A percentile compares a stretch with the other conserved stretches of the same genome.
Conservation (phyloP, 164 flowering plant species). For the Liquidambar formosana region DNA sequence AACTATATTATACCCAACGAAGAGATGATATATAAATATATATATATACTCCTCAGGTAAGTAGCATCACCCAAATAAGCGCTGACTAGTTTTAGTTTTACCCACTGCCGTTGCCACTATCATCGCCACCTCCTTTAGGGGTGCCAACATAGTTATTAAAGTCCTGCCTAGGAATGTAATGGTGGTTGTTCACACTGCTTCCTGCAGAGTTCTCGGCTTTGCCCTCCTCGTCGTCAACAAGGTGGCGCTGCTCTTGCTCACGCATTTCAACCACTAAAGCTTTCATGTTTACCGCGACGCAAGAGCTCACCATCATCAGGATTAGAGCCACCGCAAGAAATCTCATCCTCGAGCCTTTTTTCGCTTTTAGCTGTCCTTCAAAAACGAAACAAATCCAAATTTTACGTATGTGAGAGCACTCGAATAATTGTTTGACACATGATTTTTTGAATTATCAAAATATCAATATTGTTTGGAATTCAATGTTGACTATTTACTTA, state of each 20-base stretch:
- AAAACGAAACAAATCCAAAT: background rate
- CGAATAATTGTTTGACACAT: too few relatives aligned
- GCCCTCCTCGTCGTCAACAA: conserved; percentile 1
- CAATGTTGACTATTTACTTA: background rate
- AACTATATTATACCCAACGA: too few relatives aligned
- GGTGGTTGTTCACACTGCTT: conserved; percentile 25
- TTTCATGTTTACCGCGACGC: conserved; percentile 9
- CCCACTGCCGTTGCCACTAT: too few relatives aligned
- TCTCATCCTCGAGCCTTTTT: conserved; percentile 11
- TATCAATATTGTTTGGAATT: background rate
- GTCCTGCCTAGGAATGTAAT: conserved; percentile 22
- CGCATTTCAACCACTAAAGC: background rate
- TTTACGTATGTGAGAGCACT: background rate
- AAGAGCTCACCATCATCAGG: conserved; percentile 18
- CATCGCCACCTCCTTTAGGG: background rate
- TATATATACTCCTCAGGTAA: too few relatives aligned
- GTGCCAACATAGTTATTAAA: conserved; percentile 9
- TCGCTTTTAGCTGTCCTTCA: background rate
- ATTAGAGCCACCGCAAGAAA: conserved; percentile 13
- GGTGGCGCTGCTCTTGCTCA: background rate
- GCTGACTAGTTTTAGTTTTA: too few relatives aligned
- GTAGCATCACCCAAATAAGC: too few relatives aligned
- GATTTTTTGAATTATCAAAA: too few relatives aligned
- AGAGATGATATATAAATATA: too few relatives aligned
- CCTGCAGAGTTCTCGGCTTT: background rate